Base-by-base conservation (phyloP, 352 stramenopile species). In the Peronospora tabacina region DNA sequence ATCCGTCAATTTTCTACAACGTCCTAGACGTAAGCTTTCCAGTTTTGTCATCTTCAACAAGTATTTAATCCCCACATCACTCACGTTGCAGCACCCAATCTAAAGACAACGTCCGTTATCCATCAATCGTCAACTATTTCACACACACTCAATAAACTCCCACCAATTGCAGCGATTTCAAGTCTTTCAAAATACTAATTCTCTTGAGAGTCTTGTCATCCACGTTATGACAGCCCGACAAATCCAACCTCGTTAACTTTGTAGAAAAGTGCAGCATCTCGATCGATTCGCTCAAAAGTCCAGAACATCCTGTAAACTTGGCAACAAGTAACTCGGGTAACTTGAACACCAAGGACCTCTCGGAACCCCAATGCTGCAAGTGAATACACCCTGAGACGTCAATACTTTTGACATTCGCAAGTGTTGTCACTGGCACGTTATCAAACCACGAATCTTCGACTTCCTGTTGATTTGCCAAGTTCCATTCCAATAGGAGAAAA, bases 361-460 rank as follows among this genome's bases (percentile, higher is more conserved):
- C 62, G 3, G 66, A 75, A 0, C 77, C 80, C 6, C 87, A 49
- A 30, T 72, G 61, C 15, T 70, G 49, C 13, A 90, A 55, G 42
- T 83, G 63, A 2, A 58, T 52, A 37, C 80, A 91, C 0, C 72
- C 68, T 0, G 69, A 68, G 1, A 89, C 33, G 39, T 91, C 52
- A 33, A 91, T 68, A 17, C 61, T 74, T 45, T 72, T 70, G 16
- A 91, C 43, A 12, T 82, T 67, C 41, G 75, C 63, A 16, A 82
- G 36, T 4, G 67, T 68, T 12, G 49, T 54, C 6, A 57, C 46
- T 1, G 71, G 61, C 5, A 87, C 52, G 7, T 63, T 61, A 38
- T 85, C 61, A 29, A 91, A 89, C 80, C 80, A 91, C 41, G 72
- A 66, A 37, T 77, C 70, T 11, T 81, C 51, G 0, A 89, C 63